Evolutionary conservation across 1,139 yeast genomes (phyloP).

Genomic region (Wickerhamomyces sp.): DNA sequence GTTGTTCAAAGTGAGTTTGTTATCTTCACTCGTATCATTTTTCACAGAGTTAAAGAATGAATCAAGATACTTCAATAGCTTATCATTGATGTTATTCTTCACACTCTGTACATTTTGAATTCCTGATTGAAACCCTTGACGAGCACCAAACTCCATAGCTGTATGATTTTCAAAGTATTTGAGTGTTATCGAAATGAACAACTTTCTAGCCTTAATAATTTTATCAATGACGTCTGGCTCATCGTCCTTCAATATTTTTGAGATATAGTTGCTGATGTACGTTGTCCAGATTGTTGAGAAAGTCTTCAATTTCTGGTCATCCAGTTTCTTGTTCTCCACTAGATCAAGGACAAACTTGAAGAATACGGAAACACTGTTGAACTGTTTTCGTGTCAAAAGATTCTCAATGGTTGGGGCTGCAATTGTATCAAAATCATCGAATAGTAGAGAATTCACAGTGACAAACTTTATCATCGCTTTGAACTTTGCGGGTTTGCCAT

Average conservation of each 20-base stretch:
- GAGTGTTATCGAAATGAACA: conserved; percentile 6
- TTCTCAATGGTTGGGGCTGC: neutral
- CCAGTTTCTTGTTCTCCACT: too few relatives aligned
- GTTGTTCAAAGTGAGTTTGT: conserved; percentile 19
- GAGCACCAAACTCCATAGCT: conserved; percentile 13
- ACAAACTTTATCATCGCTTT: conserved; percentile 2
- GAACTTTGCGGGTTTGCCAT: conserved; percentile 1
- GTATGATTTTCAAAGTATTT: conserved; percentile 9
- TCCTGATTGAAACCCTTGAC: conserved; percentile 18
- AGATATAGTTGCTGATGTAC: conserved; percentile 10
- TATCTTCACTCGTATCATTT: conserved; percentile 7
- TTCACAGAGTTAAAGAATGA: conserved; percentile 20
- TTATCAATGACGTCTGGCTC: conserved; percentile 9
- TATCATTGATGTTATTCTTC: conserved; percentile 22
- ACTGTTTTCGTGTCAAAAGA: too few relatives aligned
- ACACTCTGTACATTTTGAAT: conserved; percentile 19
- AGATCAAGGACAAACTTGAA: too few relatives aligned
- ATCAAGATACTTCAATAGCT: conserved; percentile 28
- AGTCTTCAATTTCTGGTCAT: too few relatives aligned
- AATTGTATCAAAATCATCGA: conserved; percentile 5
- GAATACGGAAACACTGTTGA: too few relatives aligned
- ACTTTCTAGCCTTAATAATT: conserved; percentile 14
- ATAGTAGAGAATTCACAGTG: conserved; percentile 6
- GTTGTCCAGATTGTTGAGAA: conserved; percentile 11
- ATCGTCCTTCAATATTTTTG: conserved; percentile 2